phyloP scores from a whole-genome alignment of 2,329 filamentous ascomycete genomes.

The Chrysoporthe puriensis region DNA sequence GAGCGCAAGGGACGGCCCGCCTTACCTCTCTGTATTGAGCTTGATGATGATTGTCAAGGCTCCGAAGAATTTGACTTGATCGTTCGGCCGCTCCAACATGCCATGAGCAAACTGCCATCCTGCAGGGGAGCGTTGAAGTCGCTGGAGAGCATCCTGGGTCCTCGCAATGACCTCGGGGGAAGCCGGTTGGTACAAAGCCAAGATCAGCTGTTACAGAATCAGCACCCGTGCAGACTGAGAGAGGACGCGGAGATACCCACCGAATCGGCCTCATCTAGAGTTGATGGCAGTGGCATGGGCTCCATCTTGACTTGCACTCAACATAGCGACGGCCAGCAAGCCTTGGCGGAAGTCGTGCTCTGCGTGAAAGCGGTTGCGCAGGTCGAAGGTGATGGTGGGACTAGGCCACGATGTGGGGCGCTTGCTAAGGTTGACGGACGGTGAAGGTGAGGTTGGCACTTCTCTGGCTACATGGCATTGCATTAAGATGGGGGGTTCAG shows the following conservation, averaged over 20 bases:
- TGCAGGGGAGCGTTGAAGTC: constrained; percentile 75
- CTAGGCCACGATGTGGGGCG: constrained; percentile 6
- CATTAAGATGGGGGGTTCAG: background rate
- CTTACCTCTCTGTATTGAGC: constrained; percentile 75
- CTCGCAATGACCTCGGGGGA: constrained; percentile 50
- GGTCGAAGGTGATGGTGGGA: background rate
- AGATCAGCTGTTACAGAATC: constrained; percentile 46
- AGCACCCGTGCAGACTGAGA: constrained; percentile 4
- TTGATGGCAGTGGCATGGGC: constrained; percentile 38
- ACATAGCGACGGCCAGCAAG: constrained; percentile 26
- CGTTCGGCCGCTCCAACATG: constrained; percentile 68
- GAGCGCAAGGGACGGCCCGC: constrained; percentile 47
- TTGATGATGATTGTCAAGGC: constrained; percentile 93
- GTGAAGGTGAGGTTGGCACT: background rate
- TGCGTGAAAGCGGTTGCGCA: background rate
- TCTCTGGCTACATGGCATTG: background rate
- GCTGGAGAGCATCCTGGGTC: constrained; percentile 75
- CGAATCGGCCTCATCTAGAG: constrained; percentile 40
- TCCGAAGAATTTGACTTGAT: constrained; percentile 87
- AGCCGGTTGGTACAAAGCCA: constrained; percentile 58
- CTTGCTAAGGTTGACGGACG: background rate
- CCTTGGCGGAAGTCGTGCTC: constrained; percentile 13
- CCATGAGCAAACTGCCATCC: constrained; percentile 87
- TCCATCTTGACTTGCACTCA: constrained; percentile 33
- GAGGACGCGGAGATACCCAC: constrained; percentile 31